Evolutionary conservation across 768 basidiomycete species (phyloP).

Genomic region (Daedalea quercina): DNA sequence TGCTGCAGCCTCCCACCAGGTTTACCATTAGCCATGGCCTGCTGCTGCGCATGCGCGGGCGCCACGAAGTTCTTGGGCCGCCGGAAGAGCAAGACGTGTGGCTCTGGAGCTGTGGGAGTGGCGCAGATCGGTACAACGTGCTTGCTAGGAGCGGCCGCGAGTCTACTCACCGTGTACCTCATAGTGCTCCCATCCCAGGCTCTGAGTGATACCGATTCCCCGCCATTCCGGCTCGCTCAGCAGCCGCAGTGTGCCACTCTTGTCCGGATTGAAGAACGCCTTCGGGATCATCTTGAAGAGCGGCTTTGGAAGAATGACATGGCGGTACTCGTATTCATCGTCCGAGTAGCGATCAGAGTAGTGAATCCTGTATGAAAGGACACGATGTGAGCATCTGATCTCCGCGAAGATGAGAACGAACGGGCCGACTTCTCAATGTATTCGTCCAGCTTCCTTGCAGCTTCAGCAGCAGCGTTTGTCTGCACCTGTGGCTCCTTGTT

Average conservation of each 20-base stretch:
- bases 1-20: slow-evolving; percentile 19
- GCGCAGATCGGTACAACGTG: neutral
- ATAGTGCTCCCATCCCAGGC: slow-evolving; percentile 95
- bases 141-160: neutral
- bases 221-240: slow-evolving; percentile 90
- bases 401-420: slow-evolving; percentile 2
- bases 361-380: slow-evolving; percentile 54
- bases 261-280: slow-evolving; percentile 64
- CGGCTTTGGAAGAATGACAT: slow-evolving; percentile 94
- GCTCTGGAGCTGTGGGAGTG: slow-evolving; percentile 65
- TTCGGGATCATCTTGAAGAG: slow-evolving; percentile 92
- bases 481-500: slow-evolving; percentile 2
- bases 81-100: slow-evolving; percentile 91
- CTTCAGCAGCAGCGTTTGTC: slow-evolving; percentile 1
- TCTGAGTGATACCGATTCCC: slow-evolving; percentile 93
- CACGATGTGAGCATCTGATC: slow-evolving; percentile 9
- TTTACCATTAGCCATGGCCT: slow-evolving; percentile 9
- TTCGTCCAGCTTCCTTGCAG: slow-evolving; percentile 42
- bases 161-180: slow-evolving; percentile 81
- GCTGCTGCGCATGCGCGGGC: slow-evolving; percentile 17
- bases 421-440: slow-evolving; percentile 66
- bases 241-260: slow-evolving; percentile 75
- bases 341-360: slow-evolving; percentile 92
- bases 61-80: slow-evolving; percentile 62
- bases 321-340: slow-evolving; percentile 90